Evolutionary conservation across 192 early-diverging fungal species (phyloP).

Genomic region (Coemansia biformis): DNA sequence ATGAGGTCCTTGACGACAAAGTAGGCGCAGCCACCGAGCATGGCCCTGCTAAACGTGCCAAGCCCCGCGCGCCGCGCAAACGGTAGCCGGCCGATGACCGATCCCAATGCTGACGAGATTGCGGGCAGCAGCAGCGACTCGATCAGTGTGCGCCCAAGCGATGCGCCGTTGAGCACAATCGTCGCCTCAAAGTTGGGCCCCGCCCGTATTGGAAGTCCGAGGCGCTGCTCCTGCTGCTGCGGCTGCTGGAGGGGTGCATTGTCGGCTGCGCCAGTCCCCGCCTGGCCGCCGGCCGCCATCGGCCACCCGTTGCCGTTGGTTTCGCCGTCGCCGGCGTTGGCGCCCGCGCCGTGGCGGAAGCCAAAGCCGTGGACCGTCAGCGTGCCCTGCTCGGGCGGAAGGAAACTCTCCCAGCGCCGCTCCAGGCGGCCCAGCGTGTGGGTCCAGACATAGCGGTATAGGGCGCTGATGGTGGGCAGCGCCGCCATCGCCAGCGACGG

Average conservation of each 20-base stretch:
- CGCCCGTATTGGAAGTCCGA: neutral
- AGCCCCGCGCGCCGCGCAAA: conserved; percentile 49
- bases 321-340: neutral
- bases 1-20: conserved; percentile 58
- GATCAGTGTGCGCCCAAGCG: conserved; percentile 57
- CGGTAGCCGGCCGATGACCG: conserved; percentile 49
- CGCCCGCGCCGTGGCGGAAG: neutral
- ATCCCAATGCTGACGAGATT: conserved; percentile 59
- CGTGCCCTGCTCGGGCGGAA: conserved; percentile 20
- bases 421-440: conserved; percentile 55
- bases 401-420: conserved; percentile 52
- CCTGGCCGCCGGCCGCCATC: neutral
- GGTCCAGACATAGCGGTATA: conserved; percentile 55
- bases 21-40: conserved; percentile 55
- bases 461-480: conserved; percentile 59
- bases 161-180: conserved; percentile 52
- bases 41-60: conserved; percentile 51
- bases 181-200: conserved; percentile 50
- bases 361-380: conserved; percentile 24
- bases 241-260: conserved; percentile 7
- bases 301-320: neutral
- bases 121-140: conserved; percentile 63
- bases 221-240: conserved; percentile 6
- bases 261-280: conserved; percentile 6
- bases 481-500: conserved; percentile 58